Conservation (phyloP, 352 stramenopile species). For the Pseudoperonospora humuli region DNA sequence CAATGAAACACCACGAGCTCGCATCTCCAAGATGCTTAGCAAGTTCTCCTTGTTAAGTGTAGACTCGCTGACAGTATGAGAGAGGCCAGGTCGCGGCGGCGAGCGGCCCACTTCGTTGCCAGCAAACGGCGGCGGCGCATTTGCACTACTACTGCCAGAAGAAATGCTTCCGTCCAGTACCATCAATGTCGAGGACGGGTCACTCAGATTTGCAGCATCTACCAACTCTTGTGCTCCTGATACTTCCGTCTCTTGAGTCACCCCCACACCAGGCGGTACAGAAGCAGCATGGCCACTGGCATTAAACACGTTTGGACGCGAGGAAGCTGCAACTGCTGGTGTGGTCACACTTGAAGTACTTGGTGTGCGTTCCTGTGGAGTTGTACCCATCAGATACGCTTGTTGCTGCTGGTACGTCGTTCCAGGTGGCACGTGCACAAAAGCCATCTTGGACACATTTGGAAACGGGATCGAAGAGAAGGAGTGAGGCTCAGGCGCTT, state of each 20-base stretch:
- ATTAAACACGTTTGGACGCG: conserved; percentile 14
- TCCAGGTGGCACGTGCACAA: conserved; percentile 30
- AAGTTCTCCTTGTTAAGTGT: conserved; percentile 33
- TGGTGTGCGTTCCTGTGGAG: conserved; percentile 13
- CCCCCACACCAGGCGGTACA: conserved; percentile 1
- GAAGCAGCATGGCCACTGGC: conserved; percentile 8
- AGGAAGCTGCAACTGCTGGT: conserved; percentile 8
- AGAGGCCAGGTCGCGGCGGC: conserved; percentile 20
- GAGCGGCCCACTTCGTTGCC: conserved; percentile 28
- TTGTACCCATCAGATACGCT: conserved; percentile 17
- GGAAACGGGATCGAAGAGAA: conserved; percentile 73
- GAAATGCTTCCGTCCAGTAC: conserved; percentile 19
- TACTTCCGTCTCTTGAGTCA: conserved; percentile 11
- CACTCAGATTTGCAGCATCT: conserved; percentile 17
- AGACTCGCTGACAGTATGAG: conserved; percentile 43
- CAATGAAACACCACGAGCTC: conserved; percentile 53
- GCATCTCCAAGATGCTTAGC: conserved; percentile 33
- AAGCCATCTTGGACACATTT: conserved; percentile 76
- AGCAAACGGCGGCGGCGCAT: conserved; percentile 8
- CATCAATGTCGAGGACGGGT: conserved; percentile 27
- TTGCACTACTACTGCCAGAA: conserved; percentile 24
- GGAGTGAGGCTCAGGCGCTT: conserved; percentile 75
- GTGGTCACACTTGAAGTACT: conserved; percentile 15
- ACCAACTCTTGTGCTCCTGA: conserved; percentile 13
- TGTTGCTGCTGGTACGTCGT: conserved; percentile 23